A percentile compares a stretch with the other conserved stretches of the same genome.
These are phyloP conservation scores for Clonostachys rhizophaga DNA, from an alignment of 2,329 filamentous ascomycete genomes.

Conservation along the genomic window DNA sequence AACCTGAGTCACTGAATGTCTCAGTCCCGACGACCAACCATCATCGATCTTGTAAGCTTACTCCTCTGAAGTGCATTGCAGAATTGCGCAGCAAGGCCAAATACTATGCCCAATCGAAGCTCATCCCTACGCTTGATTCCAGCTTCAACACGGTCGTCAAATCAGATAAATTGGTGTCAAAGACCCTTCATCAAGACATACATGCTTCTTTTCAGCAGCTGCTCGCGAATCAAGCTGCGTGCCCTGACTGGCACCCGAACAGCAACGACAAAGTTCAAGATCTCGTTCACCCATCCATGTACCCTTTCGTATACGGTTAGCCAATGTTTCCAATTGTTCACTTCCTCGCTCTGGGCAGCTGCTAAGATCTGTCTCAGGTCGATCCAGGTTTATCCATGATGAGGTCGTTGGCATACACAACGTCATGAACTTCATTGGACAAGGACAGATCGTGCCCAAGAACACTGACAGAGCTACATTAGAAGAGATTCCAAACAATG, in stretches of 20 bases:
- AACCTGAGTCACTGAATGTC: too few species aligned
- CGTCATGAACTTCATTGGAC: slow-evolving; percentile 16
- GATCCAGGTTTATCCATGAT: slow-evolving; percentile 4
- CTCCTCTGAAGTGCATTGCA: not conserved
- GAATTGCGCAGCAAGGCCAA: slow-evolving; percentile 1
- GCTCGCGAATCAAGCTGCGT: slow-evolving; percentile 5
- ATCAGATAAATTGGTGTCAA: not conserved
- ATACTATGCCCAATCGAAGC: not conserved
- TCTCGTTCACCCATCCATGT: slow-evolving; percentile 46
- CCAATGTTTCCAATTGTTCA: too few species aligned
- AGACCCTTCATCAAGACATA: slow-evolving; percentile 5
- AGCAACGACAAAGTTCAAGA: slow-evolving; percentile 46
- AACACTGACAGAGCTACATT: not conserved
- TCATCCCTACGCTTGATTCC: not conserved
- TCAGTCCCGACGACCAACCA: too few species aligned
- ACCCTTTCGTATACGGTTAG: slow-evolving; percentile 6
- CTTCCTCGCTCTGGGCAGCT: too few species aligned
- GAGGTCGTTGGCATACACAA: slow-evolving; percentile 12
- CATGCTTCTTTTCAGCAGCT: slow-evolving; percentile 8
- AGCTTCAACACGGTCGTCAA: not conserved
- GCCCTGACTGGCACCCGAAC: slow-evolving; percentile 48
- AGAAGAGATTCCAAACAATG: too few species aligned
- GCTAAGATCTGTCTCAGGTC: not conserved
- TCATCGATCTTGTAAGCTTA: not conserved
- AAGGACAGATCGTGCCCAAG: slow-evolving; percentile 8